Evolutionary conservation across 306 rosid species (phyloP), one percentile per base, ranked within the genome.

Genomic region (Castanea crenata): DNA sequence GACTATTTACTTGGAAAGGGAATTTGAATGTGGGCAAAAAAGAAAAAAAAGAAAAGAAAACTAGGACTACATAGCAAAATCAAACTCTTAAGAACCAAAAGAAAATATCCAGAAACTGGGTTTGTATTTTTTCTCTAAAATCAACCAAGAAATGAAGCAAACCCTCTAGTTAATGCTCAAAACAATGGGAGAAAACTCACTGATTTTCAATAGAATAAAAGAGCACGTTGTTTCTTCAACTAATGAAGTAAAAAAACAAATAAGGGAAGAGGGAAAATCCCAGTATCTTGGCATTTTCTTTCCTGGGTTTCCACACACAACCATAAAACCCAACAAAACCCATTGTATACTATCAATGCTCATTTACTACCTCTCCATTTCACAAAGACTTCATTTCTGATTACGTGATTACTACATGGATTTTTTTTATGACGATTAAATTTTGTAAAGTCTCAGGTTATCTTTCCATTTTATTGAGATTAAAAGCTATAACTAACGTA

Each of bases 271-370:
- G 55, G 77, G 81, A 14, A 85, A 85, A 83, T 73, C 72, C 72
- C 76, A 76, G 83, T 81, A 76, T 79, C 77, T 75, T 12, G 76
- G 79, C 84, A 70, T 87, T 80, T 76, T 67, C 76, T 80, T 74
- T 81, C 84, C 88, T 81, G 77, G 31, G 75, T 74, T 82, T 72
- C 86, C 81, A 73, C 77, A 71, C 61, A 55, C 69, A 29, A 72
- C 20, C 65, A 73, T 52, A 78, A 77, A 78, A 84, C 78, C 74
- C 46, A 70, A 73, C 64, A 59, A 72, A 19, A 76, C 78, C 74
- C 86, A 51, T 25, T 25, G 1, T 25, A 25, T 25, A 25, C 27
- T 25, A 25, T 25, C 27, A 25, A 25, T 25, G 27, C 27, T 32
- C 34, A 75, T 46, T 55, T 59, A 31, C 14, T 1, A 46, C 51